Evolutionary conservation across 1,139 yeast genomes (phyloP).

Genomic region (Yamadazyma sp.): DNA sequence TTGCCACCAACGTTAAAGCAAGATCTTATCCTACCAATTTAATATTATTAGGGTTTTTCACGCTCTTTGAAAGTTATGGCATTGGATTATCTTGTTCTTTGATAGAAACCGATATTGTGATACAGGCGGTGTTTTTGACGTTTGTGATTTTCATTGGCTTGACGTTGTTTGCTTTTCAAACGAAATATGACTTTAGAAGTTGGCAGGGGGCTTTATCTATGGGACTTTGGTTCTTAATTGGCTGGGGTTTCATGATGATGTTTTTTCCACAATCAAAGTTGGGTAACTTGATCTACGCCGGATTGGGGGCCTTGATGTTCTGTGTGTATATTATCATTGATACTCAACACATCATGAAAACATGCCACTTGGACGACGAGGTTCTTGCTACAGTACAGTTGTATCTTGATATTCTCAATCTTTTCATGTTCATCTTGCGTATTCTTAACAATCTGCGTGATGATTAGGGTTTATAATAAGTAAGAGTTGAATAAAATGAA

Average conservation of each 20-base stretch:
- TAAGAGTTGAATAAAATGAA: too few species aligned
- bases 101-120: constrained; percentile 61
- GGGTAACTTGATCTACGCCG: constrained; percentile 64
- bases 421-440: constrained; percentile 75
- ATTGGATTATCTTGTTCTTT: constrained; percentile 68
- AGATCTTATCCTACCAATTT: constrained; percentile 64
- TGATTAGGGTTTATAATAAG: too few species aligned
- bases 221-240: constrained; percentile 67
- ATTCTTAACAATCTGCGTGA: constrained; percentile 48
- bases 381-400: constrained; percentile 74
- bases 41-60: constrained; percentile 61
- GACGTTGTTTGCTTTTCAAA: constrained; percentile 75
- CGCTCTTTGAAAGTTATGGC: constrained; percentile 71
- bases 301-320: constrained; percentile 73
- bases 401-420: constrained; percentile 78
- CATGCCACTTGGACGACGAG: constrained; percentile 83
- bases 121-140: constrained; percentile 74
- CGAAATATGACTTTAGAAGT: constrained; percentile 75
- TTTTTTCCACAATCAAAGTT: constrained; percentile 59
- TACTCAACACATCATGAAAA: constrained; percentile 79
- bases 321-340: constrained; percentile 74
- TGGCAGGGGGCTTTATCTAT: constrained; percentile 67
- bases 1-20: constrained; percentile 59
- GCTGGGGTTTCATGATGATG: constrained; percentile 67
- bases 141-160: constrained; percentile 70